Evolutionary conservation across 805 yeast species (phyloP), one percentile per base, ranked within the genome.

Genomic region (Ogataea siamensis): DNA sequence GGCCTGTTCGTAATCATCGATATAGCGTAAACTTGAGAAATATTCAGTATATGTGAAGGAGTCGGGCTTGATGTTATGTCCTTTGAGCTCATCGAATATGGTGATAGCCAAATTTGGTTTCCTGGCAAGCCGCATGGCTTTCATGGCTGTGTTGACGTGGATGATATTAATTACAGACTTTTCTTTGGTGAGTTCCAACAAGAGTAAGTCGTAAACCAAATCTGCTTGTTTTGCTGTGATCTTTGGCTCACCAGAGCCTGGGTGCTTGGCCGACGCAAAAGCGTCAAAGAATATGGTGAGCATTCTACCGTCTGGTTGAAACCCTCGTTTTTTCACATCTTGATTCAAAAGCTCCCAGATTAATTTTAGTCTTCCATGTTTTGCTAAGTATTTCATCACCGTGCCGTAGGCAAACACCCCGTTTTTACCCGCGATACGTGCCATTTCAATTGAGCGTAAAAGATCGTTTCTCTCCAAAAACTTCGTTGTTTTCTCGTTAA

Each of bases 381-480:
- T 55, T 4, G 80, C 58, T 28, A 70, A 63, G 64, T 76, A 70
- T 42, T 72, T 68, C 51, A 78, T 55, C 0, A 84, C 66, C n/a
- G 72, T 67, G 46, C 85, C 84, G 76, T 78, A 72, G 1, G 77
- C 84, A 21, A 78, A 84, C 0, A 67, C 47, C 7, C 84, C 86
- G 24, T 69, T 67, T 19, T 21, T 28, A 17, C 60, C 40, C 1
- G 62, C 63, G 29, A 58, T 14, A 16, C 37, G 36, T 3, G 55
- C 53, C 24, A 60, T 32, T 12, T 43, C 44, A 16, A 49, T 40
- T 0, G 89, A 89, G 40, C 83, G 73, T 21, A 63, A 66, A 0
- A 67, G 44, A 23, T 74, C 76, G 37, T 67, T 76, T 35, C 74
- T 58, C 13, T 61, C 62, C 22, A 85, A 58, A 40, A 82, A 72